Evolutionary conservation across 345 rosid genomes (phyloP).

Genomic region (Acer saccharum): DNA sequence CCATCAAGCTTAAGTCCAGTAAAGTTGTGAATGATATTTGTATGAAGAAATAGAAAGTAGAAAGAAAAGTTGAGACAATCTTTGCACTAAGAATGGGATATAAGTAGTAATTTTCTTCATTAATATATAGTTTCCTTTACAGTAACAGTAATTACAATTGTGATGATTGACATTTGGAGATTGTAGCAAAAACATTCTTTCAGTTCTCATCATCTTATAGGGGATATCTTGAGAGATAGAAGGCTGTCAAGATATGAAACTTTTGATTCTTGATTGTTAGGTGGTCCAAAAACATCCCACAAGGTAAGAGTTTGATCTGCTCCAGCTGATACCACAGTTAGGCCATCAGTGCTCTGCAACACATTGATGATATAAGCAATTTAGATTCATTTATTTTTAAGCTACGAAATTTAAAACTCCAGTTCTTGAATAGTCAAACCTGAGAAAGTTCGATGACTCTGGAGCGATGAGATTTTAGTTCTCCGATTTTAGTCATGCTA

Average conservation of each 20-base stretch:
- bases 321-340: conserved; percentile 50
- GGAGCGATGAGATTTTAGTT: conserved; percentile 29
- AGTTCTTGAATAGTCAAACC: conserved; percentile 28
- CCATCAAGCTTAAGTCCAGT: no score
- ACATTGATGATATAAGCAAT: neutral
- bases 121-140: neutral
- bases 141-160: neutral
- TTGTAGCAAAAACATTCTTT: neutral
- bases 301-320: conserved; percentile 54
- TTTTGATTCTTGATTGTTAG: conserved; percentile 21
- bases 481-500: conserved; percentile 41
- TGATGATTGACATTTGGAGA: neutral
- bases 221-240: conserved; percentile 46
- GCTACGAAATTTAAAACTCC: neutral
- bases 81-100: neutral
- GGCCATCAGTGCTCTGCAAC: conserved; percentile 57
- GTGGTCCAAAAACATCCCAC: conserved; percentile 59
- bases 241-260: conserved; percentile 44
- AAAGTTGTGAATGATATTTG: no score
- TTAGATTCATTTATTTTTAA: neutral
- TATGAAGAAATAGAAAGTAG: neutral
- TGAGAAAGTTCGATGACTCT: conserved; percentile 51
- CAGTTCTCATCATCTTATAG: conserved; percentile 36
- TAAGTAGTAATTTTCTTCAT: neutral
- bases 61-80: neutral